Conservation (phyloP, 106 monocot genomes). For the Acorus gramineus region DNA sequence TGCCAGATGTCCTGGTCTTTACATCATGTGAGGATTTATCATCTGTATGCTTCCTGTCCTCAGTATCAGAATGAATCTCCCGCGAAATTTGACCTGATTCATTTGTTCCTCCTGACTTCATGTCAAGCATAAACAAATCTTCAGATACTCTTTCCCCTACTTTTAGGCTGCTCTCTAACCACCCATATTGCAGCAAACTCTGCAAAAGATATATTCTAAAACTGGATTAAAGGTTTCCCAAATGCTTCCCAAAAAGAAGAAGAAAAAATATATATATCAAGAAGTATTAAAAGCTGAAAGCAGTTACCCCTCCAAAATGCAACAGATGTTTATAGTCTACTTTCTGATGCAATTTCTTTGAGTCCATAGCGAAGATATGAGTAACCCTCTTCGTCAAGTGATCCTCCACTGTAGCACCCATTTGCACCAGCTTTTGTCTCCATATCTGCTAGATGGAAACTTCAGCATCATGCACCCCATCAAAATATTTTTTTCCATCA, state of each 20-base stretch:
- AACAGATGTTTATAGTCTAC: constrained; percentile 25
- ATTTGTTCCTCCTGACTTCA: constrained; percentile 12
- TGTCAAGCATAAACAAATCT: constrained; percentile 31
- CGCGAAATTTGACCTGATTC: constrained; percentile 4
- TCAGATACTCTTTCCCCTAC: constrained; percentile 52
- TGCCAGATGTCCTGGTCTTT: constrained; percentile 11
- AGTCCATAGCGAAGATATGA: constrained; percentile 52
- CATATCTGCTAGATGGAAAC: constrained; percentile 37
- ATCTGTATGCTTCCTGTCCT: constrained; percentile 8
- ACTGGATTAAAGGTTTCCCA: too few relatives aligned
- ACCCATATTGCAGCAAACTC: constrained; percentile 50
- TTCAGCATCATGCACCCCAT: too few relatives aligned
- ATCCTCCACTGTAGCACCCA: constrained; percentile 63
- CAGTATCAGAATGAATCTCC: constrained; percentile 1
- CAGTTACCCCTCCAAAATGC: constrained; percentile 42
- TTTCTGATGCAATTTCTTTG: constrained; percentile 26
- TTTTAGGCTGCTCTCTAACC: constrained; percentile 74
- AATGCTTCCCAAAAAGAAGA: too few relatives aligned
- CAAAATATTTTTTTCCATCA: too few relatives aligned
- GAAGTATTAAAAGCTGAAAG: not conserved
- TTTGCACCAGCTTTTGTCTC: constrained; percentile 65
- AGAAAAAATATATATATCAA: not conserved
- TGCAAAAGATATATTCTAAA: constrained; percentile 12
- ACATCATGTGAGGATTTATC: constrained; percentile 1
- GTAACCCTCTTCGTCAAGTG: constrained; percentile 36